Conservation (phyloP, 129 eudicot species). For the Saposhnikovia divaricata region DNA sequence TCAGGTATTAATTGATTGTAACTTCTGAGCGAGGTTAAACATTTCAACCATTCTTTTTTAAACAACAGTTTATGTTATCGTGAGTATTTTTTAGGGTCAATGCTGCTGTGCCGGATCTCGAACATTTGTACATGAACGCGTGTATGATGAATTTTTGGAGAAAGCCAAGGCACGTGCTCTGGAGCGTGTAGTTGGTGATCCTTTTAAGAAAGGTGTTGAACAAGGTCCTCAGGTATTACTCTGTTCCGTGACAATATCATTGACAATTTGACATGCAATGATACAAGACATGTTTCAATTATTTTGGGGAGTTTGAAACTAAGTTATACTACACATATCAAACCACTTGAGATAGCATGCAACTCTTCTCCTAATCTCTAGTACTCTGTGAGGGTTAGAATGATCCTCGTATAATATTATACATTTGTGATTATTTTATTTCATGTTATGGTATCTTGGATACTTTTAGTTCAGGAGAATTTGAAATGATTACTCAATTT, state of each 20-base stretch:
- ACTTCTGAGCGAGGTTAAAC: neutral
- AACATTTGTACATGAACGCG: slow-evolving; percentile 50
- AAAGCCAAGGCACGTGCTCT: slow-evolving; percentile 39
- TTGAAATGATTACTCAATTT: neutral
- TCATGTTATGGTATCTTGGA: neutral
- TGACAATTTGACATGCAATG: neutral
- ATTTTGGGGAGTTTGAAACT: neutral
- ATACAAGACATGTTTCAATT: neutral
- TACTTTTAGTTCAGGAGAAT: neutral
- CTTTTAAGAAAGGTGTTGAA: slow-evolving; percentile 38
- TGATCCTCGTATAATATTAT: neutral
- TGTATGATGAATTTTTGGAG: slow-evolving; percentile 47
- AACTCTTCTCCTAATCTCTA: neutral
- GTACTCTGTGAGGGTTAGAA: neutral
- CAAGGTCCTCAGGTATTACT: slow-evolving; percentile 56
- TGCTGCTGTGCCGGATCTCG: slow-evolving; percentile 59
- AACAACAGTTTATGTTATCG: neutral
- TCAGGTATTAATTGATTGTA: slow-evolving; percentile 24
- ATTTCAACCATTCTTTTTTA: neutral
- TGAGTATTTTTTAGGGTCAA: slow-evolving; percentile 38
- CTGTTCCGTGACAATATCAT: neutral
- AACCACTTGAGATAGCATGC: neutral
- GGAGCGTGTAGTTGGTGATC: slow-evolving; percentile 46
- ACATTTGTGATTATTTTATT: neutral
- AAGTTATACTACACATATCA: neutral